Evolutionary conservation across 2,329 filamentous ascomycete species (phyloP).

Genomic region (Fusarium incarnatum): DNA sequence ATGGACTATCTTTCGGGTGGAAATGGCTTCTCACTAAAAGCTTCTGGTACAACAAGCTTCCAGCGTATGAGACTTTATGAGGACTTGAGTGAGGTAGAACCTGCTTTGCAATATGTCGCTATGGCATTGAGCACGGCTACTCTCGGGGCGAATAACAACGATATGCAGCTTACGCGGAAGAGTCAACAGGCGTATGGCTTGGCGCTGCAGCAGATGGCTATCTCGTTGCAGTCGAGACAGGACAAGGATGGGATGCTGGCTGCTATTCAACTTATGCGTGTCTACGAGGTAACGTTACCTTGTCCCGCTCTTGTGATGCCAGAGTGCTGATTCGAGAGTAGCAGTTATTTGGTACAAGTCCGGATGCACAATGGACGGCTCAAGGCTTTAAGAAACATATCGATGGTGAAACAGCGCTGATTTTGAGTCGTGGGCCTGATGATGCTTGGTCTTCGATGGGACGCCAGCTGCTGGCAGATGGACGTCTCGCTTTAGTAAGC

Average conservation of each 20-base stretch:
- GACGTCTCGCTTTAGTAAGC: constrained; percentile 8
- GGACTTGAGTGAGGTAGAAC: neutral
- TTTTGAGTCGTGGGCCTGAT: neutral
- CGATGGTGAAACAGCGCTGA: constrained; percentile 17
- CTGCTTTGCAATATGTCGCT: constrained; percentile 7
- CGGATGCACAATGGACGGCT: neutral
- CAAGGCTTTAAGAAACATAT: constrained; percentile 7
- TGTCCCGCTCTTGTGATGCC: rapidly evolving
- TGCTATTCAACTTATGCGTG: constrained; percentile 15
- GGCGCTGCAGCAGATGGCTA: constrained; percentile 12
- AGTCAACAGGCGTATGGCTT: constrained; percentile 13
- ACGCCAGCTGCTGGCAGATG: constrained; percentile 17
- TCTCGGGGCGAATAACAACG: neutral
- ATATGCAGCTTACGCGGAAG: constrained; percentile 4
- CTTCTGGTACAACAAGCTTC: neutral
- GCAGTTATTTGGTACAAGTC: constrained; percentile 9
- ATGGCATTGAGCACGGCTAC: constrained; percentile 28
- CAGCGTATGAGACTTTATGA: constrained; percentile 13
- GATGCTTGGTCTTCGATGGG: constrained; percentile 6
- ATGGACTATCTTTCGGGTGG: constrained; percentile 19
- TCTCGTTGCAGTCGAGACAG: neutral
- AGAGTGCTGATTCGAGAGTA: neutral
- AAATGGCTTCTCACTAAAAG: constrained; percentile 1
- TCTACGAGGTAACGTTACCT: constrained; percentile 9
- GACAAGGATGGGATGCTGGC: constrained; percentile 7